Evolutionary conservation across 768 basidiomycete species (phyloP), one percentile per base, ranked within the genome.

Genomic region (Myochromella boudieri): DNA sequence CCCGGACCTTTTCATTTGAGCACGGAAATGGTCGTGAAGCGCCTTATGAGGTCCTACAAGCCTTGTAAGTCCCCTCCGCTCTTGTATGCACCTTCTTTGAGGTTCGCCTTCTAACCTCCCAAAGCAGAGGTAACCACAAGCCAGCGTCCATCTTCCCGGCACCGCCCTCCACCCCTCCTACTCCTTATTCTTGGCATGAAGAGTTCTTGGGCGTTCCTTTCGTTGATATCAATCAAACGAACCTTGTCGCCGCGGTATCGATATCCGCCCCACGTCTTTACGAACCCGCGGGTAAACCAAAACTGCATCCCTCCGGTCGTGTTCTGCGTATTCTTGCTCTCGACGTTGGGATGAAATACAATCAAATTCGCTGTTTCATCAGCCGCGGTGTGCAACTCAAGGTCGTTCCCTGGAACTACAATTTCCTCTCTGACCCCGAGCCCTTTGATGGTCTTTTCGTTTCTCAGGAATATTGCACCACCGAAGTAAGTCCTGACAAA

Each of bases 281-380:
- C 75, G 72, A 75, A 55, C 83, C 89, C 15, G 75, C 75, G 7
- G 64, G 65, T 28, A 66, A 70, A 40, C 73, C 81, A 18, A 79
- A 71, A 43, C 63, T 81, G 26, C 91, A 97, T 61, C 87, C 91
- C 2, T 84, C 82, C 1, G 91, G 89, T 24, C 82, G 94, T 40
- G 69, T 81, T 0, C 63, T 98, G 24, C 87, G 97, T 50, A 80
- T 99, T 22, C 61, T 99, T 12, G 93, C 92, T 4, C 70, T 98
- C 48, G 97, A 99, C 64, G 95, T 98, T 41, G 97, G 97, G n/a
- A 98, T 98, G 91, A 99, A 99, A 69, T 97, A 90, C 74, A 98
- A 98, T 68, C 97, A 99, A 68, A 94, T 98, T 57, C 81, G 97
- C 26, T 99, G 97, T 74, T 97, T 99, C 71, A 82, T 81, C 33